phyloP scores from a whole-genome alignment of 2,329 filamentous ascomycete species.

The Fusarium transvaalense region DNA sequence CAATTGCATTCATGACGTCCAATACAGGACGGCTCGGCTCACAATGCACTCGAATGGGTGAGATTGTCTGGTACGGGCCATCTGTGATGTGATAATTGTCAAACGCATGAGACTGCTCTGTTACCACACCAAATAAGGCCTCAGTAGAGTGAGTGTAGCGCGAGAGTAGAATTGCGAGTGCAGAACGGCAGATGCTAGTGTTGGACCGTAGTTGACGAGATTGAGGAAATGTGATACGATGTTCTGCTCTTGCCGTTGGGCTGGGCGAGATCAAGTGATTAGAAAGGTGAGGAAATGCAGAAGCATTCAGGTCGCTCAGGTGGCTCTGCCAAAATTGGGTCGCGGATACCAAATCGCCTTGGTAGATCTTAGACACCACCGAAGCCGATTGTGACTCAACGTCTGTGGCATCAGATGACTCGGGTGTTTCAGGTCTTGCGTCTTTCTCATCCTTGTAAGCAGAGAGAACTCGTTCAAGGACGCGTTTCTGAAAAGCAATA shows the following conservation, averaged over 20 bases:
- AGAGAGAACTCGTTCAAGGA: neutral
- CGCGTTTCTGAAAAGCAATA: neutral
- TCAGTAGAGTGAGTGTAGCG: constrained; percentile 16
- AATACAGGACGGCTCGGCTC: neutral
- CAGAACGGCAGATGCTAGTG: neutral
- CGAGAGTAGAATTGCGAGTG: constrained; percentile 10
- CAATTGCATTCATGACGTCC: neutral
- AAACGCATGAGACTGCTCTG: neutral
- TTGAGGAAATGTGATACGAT: neutral
- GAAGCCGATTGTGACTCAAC: neutral
- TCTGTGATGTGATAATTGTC: neutral
- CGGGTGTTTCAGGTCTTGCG: neutral
- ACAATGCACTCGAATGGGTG: constrained; percentile 11
- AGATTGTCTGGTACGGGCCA: neutral
- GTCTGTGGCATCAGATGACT: neutral
- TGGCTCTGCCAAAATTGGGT: neutral
- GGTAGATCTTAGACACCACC: neutral
- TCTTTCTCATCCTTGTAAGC: neutral
- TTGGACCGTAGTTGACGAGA: neutral
- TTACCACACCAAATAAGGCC: constrained; percentile 10
- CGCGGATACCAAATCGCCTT: neutral
- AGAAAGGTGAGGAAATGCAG: constrained; percentile 6
- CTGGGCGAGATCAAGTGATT: neutral
- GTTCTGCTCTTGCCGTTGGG: neutral
- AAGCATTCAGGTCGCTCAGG: constrained; percentile 5